Percentiles rank a stretch among this genome's conserved stretches.
Conservation (phyloP, 495 filamentous ascomycete species). For the Xeromyces bisporus region DNA sequence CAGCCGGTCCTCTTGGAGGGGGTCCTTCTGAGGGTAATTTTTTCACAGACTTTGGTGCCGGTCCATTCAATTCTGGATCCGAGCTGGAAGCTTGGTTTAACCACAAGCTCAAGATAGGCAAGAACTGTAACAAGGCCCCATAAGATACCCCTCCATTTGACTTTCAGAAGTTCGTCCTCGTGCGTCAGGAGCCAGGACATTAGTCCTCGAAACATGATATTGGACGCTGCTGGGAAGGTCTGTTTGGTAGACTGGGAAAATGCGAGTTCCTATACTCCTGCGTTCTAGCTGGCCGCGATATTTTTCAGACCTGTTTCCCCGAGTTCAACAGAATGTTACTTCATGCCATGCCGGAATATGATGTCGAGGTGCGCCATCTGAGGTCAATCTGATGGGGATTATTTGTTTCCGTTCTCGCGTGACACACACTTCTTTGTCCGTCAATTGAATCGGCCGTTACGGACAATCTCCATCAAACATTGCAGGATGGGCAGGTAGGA, state of each 20-base stretch:
- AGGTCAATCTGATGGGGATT: conserved; percentile 9
- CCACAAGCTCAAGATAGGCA: conserved; percentile 13
- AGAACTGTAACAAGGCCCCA: conserved; percentile 2
- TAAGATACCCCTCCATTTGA: conserved; percentile 7
- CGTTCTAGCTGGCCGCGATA: conserved; percentile 11
- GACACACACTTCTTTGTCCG: not conserved
- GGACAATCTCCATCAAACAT: not conserved
- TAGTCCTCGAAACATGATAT: conserved; percentile 14
- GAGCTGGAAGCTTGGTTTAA: conserved; percentile 19
- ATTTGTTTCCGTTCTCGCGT: not conserved
- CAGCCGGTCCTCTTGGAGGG: conserved; percentile 13
- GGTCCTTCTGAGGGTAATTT: conserved; percentile 10
- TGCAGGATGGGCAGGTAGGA: not conserved
- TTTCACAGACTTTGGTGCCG: conserved; percentile 16
- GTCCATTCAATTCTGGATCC: conserved; percentile 11
- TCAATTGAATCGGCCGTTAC: not conserved
- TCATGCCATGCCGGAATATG: conserved; percentile 7
- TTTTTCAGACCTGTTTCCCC: conserved; percentile 4
- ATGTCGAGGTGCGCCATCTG: conserved; percentile 7
- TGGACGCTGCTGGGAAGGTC: conserved; percentile 7
- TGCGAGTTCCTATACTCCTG: conserved; percentile 14
- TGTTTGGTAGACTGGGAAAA: conserved; percentile 15
- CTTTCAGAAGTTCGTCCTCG: conserved; percentile 13
- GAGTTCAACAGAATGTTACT: conserved; percentile 9
- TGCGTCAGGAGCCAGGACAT: conserved; percentile 13